Evolutionary conservation across 1,284 basidiomycete genomes (phyloP), one percentile per base, ranked within the genome.

Genomic region (Crucibulum parvulum): DNA sequence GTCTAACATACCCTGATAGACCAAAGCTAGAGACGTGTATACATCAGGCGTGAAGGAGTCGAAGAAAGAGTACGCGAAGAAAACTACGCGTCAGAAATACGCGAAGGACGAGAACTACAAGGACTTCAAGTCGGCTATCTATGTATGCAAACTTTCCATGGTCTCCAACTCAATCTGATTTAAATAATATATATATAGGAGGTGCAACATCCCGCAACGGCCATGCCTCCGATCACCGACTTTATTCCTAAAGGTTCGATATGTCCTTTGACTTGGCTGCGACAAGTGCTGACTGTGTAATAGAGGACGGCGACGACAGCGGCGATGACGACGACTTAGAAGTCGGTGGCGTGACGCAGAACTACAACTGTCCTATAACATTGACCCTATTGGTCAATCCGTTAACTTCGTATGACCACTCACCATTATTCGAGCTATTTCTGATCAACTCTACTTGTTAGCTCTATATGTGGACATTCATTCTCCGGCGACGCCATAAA

Each of bases 321-420:
- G 90, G 91, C 56, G 87, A 89, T 50, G 89, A 91, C 51, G 91
- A 94, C 41, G 91, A 94, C 8, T 75, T 96, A 24, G 89, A 93
- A 73, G 80, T 95, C 50, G 95, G 94, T 51, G 93, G 93, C 52
- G 83, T 89, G 24, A 91, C 89, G 7, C 92, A 94, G 69, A 88
- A 87, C 64, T 93, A 87, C 80, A 90, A 86, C 56, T 96, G 94
- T 64, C 93, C 94, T 2, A 78, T 96, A 55, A 88, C 90, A 0
- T 79, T 95, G 51, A 83, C 77, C 5, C 71, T 81, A 9, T 82
- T 93, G 36, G 80, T 81, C 36, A 80, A 95, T 55, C 93, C 94
- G 6, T 75, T 90, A 57, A 93, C 90, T 8, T 91, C 90, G 92
- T 93, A 74, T 55, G 88, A 24, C 24, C 24, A 24, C 81, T 46